Conservation (phyloP, 2,329 filamentous ascomycete species). For the Beauveria australis region DNA sequence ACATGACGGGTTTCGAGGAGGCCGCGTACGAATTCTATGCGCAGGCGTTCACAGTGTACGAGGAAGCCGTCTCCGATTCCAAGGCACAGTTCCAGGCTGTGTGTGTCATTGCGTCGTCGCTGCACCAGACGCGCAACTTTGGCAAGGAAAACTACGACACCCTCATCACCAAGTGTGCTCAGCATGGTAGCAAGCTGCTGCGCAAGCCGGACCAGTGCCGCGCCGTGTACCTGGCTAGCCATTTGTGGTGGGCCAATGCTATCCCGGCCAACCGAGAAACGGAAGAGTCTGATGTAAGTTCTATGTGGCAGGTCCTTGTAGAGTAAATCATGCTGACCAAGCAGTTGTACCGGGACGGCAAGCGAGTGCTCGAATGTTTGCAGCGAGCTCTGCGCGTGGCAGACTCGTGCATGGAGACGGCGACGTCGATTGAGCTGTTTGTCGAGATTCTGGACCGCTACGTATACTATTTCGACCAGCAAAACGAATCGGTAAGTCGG, state of each 20-base stretch:
- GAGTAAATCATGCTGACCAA: conserved; percentile 14
- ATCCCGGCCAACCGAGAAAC: conserved; percentile 69
- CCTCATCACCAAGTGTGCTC: conserved; percentile 91
- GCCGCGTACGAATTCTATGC: conserved; percentile 97
- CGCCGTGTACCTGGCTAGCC: conserved; percentile 91
- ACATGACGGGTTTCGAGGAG: conserved; percentile 87
- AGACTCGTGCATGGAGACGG: conserved; percentile 98
- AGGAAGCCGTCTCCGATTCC: conserved; percentile 91
- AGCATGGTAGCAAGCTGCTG: conserved; percentile 92
- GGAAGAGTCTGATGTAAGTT: conserved; percentile 67
- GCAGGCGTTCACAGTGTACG: conserved; percentile 95
- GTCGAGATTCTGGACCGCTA: conserved; percentile 98
- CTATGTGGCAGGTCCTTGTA: too few relatives aligned
- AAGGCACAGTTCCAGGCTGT: conserved; percentile 97
- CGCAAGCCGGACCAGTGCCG: conserved; percentile 98
- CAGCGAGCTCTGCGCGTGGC: conserved; percentile 92
- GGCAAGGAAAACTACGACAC: conserved; percentile 98
- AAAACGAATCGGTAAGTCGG: conserved; percentile 75
- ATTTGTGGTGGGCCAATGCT: conserved; percentile 96
- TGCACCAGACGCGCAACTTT: conserved; percentile 86
- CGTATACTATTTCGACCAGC: conserved; percentile 98
- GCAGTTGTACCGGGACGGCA: conserved; percentile 95
- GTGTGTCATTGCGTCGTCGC: conserved; percentile 80
- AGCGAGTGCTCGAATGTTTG: conserved; percentile 90
- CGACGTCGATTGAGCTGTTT: conserved; percentile 93